phyloP scores from a whole-genome alignment of 208 protist genomes.

The Vickermania ingenoplastis region DNA sequence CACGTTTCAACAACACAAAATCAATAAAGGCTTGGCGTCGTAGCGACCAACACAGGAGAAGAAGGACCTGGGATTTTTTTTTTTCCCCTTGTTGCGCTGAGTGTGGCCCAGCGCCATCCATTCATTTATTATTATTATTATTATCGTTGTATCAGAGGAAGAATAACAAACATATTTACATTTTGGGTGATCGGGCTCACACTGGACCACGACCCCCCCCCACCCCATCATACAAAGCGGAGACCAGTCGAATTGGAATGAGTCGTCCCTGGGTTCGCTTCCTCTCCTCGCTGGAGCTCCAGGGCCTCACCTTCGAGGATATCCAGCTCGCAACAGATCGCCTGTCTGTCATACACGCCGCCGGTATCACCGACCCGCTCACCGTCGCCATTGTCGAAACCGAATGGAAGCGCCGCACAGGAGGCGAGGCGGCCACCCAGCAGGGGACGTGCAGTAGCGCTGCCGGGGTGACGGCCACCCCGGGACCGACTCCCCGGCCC shows the following conservation, averaged over 20 bases:
- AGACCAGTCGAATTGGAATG: no score
- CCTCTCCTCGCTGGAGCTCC: slow-evolving; percentile 44
- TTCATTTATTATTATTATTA: neutral
- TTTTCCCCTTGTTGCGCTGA: neutral
- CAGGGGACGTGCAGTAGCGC: neutral
- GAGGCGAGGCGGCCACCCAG: neutral
- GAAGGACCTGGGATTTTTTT: slow-evolving; percentile 4
- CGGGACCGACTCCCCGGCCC: neutral
- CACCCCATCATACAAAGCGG: no score
- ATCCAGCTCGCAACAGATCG: slow-evolving; percentile 61
- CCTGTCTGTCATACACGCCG: slow-evolving; percentile 47
- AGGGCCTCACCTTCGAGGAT: slow-evolving; percentile 62
- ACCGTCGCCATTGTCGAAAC: slow-evolving; percentile 76
- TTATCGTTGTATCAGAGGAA: neutral
- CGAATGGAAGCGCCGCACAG: slow-evolving; percentile 50
- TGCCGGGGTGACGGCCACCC: neutral
- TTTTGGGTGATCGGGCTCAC: no score
- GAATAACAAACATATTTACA: no score
- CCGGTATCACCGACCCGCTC: slow-evolving; percentile 67
- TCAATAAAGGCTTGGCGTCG: no score
- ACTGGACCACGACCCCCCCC: no score
- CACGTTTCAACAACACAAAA: no score
- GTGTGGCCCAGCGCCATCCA: neutral
- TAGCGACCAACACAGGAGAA: no score
- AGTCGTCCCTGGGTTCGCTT: slow-evolving; percentile 50